Percentiles rank a stretch among this genome's conserved stretches.
phyloP scores from a whole-genome alignment of 352 stramenopile genomes.

The Phytophthora idaei region DNA sequence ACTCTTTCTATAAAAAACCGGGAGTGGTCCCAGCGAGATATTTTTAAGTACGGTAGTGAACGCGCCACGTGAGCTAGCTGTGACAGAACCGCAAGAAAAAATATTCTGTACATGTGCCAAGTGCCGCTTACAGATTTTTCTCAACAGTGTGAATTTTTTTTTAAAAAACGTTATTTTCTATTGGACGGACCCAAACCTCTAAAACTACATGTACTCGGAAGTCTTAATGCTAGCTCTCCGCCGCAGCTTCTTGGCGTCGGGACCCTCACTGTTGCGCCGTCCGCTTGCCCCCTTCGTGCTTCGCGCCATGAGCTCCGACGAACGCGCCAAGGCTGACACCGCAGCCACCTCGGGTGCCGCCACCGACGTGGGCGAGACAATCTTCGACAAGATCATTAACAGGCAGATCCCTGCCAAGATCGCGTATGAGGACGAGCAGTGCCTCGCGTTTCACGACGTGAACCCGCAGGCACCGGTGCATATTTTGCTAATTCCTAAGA shows the following conservation, averaged over 20 bases:
- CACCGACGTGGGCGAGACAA: constrained; percentile 79
- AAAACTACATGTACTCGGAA: too few relatives aligned
- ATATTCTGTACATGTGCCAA: too few relatives aligned
- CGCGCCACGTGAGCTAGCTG: too few relatives aligned
- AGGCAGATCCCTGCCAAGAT: constrained; percentile 95
- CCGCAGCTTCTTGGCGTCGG: constrained; percentile 17
- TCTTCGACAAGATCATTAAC: constrained; percentile 99
- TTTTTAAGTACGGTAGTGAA: too few relatives aligned
- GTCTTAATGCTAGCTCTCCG: constrained; percentile 16
- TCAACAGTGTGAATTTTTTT: too few relatives aligned
- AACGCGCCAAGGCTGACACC: constrained; percentile 66
- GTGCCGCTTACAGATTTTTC: too few relatives aligned
- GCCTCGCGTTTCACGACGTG: constrained; percentile 98
- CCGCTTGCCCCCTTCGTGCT: constrained; percentile 12
- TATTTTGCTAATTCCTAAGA: constrained; percentile 98
- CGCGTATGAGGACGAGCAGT: constrained; percentile 96
- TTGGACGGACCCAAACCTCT: too few relatives aligned
- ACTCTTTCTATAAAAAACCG: too few relatives aligned
- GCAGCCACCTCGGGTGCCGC: constrained; percentile 39
- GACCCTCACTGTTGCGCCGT: constrained; percentile 14
- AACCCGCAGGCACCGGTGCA: constrained; percentile 95
- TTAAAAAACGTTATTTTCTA: too few relatives aligned
- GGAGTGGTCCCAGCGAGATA: too few relatives aligned
- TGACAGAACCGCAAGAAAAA: too few relatives aligned
- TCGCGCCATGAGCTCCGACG: constrained; percentile 63